Conservation (phyloP, 441 rosid species). For the Omphalea diandra region DNA sequence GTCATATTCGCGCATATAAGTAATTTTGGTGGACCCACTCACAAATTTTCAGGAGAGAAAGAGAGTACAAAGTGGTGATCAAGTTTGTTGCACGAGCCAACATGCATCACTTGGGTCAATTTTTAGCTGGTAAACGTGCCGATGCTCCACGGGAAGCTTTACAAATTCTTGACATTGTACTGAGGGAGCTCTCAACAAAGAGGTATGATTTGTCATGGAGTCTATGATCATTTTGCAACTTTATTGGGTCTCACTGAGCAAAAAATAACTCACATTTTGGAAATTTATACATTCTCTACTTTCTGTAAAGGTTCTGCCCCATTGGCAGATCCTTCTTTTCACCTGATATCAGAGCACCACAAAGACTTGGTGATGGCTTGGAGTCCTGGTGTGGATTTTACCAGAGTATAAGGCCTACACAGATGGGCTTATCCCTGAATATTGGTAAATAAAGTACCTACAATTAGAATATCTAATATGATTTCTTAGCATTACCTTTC, state of each 20-base stretch:
- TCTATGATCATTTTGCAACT: background rate
- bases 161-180: constrained; percentile 86
- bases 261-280: background rate
- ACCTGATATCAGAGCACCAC: constrained; percentile 72
- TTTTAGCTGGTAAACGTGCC: constrained; percentile 84
- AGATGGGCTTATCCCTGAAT: constrained; percentile 92
- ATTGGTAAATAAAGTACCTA: constrained; percentile 52
- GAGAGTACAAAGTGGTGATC: constrained; percentile 78
- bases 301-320: constrained; percentile 61
- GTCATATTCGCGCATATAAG: background rate
- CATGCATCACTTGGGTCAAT: constrained; percentile 84
- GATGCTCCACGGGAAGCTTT: constrained; percentile 93
- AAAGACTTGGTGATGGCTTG: constrained; percentile 90
- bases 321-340: constrained; percentile 94
- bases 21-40: constrained; percentile 13
- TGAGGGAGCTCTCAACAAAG: constrained; percentile 78
- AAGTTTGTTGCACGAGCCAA: constrained; percentile 87
- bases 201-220: constrained; percentile 37
- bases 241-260: constrained; percentile 4
- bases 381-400: constrained; percentile 99
- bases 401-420: constrained; percentile 96
- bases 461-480: background rate
- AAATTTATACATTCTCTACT: background rate
- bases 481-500: background rate
- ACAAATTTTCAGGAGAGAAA: constrained; percentile 58